phyloP scores from a whole-genome alignment of 495 filamentous ascomycete species.

The Aspergillus avenaceus region DNA sequence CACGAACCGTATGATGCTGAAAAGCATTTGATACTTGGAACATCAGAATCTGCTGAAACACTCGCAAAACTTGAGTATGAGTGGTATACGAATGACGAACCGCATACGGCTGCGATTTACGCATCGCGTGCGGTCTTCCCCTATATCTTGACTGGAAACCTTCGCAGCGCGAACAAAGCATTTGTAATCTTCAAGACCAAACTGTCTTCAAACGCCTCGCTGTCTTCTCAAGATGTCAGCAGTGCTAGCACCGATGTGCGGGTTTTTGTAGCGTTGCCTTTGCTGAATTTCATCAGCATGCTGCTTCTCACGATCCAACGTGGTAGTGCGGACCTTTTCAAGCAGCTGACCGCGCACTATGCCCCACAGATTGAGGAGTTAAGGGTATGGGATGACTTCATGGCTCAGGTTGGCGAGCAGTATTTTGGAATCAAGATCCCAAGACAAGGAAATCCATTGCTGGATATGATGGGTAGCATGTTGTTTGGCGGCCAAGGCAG shows the following conservation, averaged over 20 bases:
- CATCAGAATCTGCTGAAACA: constrained; percentile 77
- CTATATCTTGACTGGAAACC: constrained; percentile 84
- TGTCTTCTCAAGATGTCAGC: constrained; percentile 77
- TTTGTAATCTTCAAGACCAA: constrained; percentile 74
- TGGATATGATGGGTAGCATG: constrained; percentile 97
- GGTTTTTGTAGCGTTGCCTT: constrained; percentile 78
- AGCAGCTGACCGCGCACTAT: constrained; percentile 79
- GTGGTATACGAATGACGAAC: constrained; percentile 87
- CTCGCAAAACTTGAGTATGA: constrained; percentile 81
- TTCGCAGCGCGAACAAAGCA: constrained; percentile 80
- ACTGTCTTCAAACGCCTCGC: constrained; percentile 63
- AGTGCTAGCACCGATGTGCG: constrained; percentile 68
- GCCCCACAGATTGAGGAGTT: constrained; percentile 68
- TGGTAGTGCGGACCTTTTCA: constrained; percentile 75
- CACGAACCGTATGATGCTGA: constrained; percentile 90
- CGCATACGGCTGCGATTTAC: constrained; percentile 86
- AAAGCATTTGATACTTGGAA: constrained; percentile 83
- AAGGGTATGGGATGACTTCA: constrained; percentile 72
- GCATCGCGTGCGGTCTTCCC: constrained; percentile 86
- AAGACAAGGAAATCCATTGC: constrained; percentile 77
- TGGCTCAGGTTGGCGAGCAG: constrained; percentile 88
- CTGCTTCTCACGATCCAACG: constrained; percentile 80
- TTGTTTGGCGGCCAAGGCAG: constrained; percentile 63
- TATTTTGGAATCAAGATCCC: constrained; percentile 95
- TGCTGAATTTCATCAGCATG: constrained; percentile 88